Conservation (phyloP, 768 basidiomycete genomes). For the Leccinum imitatum region DNA sequence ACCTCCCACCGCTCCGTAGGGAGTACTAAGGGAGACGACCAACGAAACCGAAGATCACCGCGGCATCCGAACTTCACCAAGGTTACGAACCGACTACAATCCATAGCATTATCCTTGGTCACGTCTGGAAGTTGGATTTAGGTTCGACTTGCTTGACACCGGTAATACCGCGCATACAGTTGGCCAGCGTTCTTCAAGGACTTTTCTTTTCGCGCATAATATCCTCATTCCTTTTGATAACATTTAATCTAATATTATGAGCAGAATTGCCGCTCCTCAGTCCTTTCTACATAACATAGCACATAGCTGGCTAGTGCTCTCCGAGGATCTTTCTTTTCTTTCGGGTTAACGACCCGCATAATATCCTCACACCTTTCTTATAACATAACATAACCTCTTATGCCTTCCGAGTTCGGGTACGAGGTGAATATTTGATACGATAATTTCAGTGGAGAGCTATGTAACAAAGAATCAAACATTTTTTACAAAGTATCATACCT, state of each 20-base stretch:
- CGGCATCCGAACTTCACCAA: not conserved
- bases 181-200: not conserved
- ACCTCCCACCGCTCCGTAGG: not conserved
- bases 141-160: not conserved
- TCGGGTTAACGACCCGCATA: not conserved
- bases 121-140: not conserved
- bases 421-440: not conserved
- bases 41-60: not conserved
- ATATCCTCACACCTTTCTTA: not conserved
- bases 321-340: not conserved
- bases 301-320: too few relatives aligned
- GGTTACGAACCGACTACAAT: not conserved
- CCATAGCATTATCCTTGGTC: too few relatives aligned
- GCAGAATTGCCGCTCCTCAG: not conserved
- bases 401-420: not conserved
- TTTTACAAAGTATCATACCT: too few relatives aligned
- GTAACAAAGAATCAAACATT: not conserved
- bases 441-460: not conserved
- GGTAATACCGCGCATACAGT: not conserved
- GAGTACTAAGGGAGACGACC: not conserved
- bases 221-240: not conserved
- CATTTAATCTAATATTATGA: not conserved
- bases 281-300: too few relatives aligned
- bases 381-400: not conserved
- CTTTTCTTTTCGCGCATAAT: not conserved